Evolutionary conservation across 2,329 filamentous ascomycete species (phyloP), one percentile per base, ranked within the genome.

Genomic region (Rutstroemia sp.): DNA sequence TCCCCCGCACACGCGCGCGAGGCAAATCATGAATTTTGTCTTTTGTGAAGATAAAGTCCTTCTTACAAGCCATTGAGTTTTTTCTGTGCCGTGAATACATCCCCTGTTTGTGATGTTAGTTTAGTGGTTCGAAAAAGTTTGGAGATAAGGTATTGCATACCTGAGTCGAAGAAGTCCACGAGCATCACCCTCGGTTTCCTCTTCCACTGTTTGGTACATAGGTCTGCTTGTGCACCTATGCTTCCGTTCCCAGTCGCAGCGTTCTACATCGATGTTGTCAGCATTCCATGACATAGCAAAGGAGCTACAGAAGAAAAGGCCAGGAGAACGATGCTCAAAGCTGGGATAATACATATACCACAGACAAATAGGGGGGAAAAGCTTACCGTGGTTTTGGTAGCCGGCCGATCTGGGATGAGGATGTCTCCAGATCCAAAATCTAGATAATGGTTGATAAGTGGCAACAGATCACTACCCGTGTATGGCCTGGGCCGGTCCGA

Each of bases 391-490:
- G 54, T 69, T 56, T 72, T 72, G 2, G 81, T 62, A 2, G 51
- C 60, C 2, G 73, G 70, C 0, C 71, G 76, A 62, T 82, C 80
- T 0, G 81, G 81, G 48, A 84, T 76, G 16, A 82, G 64, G 46
- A 84, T 63, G 3, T 62, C 65, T 7, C 65, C 69, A n/a, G 76
- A 65, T 16, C 70, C 69, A 47, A 75, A 60, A 68, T 85, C 80
- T 34, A 86, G 72, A 70, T 85, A 86, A 69, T 86, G 83, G 69
- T 87, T 87, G 71, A 83, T 79, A 25, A 83, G 67, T 30, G 81
- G 76, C 67, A 84, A 76, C 48, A 76, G 72, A 49, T 76, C 76
- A 6, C 21, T 38, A 68, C 67, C 34, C 74, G 65, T 2, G 73
- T 79, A 64, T 19, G 61, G 63, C 6, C 58, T 64, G 0, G 88